Evolutionary conservation across 2,329 filamentous ascomycete species (phyloP).

Genomic region (Ceratocystis albifundus): DNA sequence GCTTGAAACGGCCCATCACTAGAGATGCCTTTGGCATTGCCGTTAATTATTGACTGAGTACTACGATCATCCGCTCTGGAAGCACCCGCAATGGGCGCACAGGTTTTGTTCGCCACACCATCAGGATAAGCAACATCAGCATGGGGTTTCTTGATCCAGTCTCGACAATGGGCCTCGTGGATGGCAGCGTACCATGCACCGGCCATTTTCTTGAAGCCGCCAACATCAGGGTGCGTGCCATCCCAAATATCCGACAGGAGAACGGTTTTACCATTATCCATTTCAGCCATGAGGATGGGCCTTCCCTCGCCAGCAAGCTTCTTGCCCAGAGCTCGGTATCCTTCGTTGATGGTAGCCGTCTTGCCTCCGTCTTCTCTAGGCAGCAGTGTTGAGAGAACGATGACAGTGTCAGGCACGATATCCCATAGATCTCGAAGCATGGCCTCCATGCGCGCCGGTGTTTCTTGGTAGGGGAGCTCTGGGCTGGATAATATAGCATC

Average conservation of each 20-base stretch:
- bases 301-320: constrained; percentile 19
- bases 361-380: constrained; percentile 26
- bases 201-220: constrained; percentile 36
- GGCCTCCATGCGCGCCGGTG: constrained; percentile 21
- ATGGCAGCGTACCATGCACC: constrained; percentile 30
- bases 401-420: constrained; percentile 21
- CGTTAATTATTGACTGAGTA: constrained; percentile 7
- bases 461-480: constrained; percentile 3
- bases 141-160: constrained; percentile 22
- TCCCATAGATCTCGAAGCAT: constrained; percentile 25
- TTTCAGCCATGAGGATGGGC: constrained; percentile 24
- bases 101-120: neutral
- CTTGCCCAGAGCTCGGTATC: constrained; percentile 28
- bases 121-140: constrained; percentile 17
- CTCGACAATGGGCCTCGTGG: constrained; percentile 25
- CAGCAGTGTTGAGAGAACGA: constrained; percentile 26
- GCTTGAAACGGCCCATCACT: constrained; percentile 18
- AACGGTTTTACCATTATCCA: constrained; percentile 19
- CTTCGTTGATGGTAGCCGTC: constrained; percentile 30
- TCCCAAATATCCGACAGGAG: constrained; percentile 30
- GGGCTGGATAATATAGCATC: constrained; percentile 23
- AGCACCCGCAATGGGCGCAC: constrained; percentile 9
- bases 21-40: neutral
- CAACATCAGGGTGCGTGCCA: constrained; percentile 33
- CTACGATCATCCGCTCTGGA: constrained; percentile 16